phyloP scores from a whole-genome alignment of 805 yeast genomes.

The Kluyveromyces aestuarii region DNA sequence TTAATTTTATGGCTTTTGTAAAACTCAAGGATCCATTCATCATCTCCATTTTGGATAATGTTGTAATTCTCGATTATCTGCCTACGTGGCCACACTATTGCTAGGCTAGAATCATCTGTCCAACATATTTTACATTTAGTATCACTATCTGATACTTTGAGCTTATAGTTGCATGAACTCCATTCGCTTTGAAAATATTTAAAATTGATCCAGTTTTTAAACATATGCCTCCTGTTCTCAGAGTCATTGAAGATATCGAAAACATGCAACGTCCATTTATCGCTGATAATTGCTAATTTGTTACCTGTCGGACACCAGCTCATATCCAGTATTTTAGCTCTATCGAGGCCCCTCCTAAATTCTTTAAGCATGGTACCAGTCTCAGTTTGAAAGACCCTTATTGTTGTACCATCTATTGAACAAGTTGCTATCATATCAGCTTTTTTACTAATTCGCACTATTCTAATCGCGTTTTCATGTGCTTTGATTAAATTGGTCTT shows the following conservation, averaged over 20 bases:
- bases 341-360: slow-evolving; percentile 83
- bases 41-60: background rate
- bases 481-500: slow-evolving; percentile 51
- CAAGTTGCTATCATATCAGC: slow-evolving; percentile 84
- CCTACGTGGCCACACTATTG: background rate
- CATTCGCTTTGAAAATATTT: slow-evolving; percentile 3
- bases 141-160: background rate
- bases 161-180: slow-evolving; percentile 1
- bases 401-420: slow-evolving; percentile 81
- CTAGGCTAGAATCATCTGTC: background rate
- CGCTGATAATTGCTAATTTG: slow-evolving; percentile 76
- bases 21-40: background rate
- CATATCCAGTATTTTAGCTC: slow-evolving; percentile 75
- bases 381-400: slow-evolving; percentile 63
- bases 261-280: slow-evolving; percentile 82
- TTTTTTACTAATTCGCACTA: slow-evolving; percentile 58
- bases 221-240: slow-evolving; percentile 51
- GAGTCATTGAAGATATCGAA: slow-evolving; percentile 36
- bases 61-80: background rate
- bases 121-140: background rate
- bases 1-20: background rate
- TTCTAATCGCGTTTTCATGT: slow-evolving; percentile 69
- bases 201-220: slow-evolving; percentile 32
- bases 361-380: slow-evolving; percentile 63
- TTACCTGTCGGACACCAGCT: slow-evolving; percentile 71